These are phyloP conservation scores for Suillus cothurnatus DNA, from an alignment of 768 basidiomycete species.

Conservation along the genomic window DNA sequence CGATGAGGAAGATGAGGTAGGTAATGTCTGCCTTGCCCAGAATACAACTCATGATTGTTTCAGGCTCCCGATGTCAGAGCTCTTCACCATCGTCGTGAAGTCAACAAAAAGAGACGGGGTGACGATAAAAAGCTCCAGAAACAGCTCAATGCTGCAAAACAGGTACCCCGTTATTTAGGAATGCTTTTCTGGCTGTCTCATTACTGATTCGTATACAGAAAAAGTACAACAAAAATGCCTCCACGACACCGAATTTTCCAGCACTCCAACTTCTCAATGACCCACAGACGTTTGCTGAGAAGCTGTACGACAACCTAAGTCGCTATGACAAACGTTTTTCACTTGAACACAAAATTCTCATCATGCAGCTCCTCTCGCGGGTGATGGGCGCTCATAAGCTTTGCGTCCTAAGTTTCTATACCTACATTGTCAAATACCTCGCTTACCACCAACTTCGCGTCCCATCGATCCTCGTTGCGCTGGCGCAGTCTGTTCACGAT, in stretches of 20 bases:
- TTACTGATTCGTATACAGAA: constrained; percentile 44
- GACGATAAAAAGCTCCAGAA: constrained; percentile 81
- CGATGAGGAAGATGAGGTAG: constrained; percentile 60
- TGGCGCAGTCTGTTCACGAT: constrained; percentile 95
- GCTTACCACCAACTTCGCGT: constrained; percentile 90
- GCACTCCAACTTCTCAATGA: constrained; percentile 92
- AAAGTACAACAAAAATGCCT: constrained; percentile 29
- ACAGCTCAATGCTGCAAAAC: constrained; percentile 71
- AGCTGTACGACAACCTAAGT: constrained; percentile 82
- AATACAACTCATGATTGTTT: constrained; percentile 15
- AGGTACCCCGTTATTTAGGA: constrained; percentile 43
- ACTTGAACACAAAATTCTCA: constrained; percentile 93
- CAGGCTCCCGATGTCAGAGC: constrained; percentile 69
- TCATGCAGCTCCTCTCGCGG: constrained; percentile 95
- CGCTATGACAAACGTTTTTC: constrained; percentile 93
- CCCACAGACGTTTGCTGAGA: constrained; percentile 94
- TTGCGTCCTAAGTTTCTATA: constrained; percentile 92
- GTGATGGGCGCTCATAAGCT: constrained; percentile 94
- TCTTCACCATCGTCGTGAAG: constrained; percentile 83
- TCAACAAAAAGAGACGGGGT: constrained; percentile 91
- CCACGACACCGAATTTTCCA: constrained; percentile 71
- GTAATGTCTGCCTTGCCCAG: constrained; percentile 4
- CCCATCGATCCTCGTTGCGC: constrained; percentile 88
- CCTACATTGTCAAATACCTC: constrained; percentile 94
- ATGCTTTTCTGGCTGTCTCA: constrained; percentile 5